These are phyloP conservation scores for Oropetium thomaeum DNA, from an alignment of 176 grass and related monocot genomes.

Conservation along the genomic window DNA sequence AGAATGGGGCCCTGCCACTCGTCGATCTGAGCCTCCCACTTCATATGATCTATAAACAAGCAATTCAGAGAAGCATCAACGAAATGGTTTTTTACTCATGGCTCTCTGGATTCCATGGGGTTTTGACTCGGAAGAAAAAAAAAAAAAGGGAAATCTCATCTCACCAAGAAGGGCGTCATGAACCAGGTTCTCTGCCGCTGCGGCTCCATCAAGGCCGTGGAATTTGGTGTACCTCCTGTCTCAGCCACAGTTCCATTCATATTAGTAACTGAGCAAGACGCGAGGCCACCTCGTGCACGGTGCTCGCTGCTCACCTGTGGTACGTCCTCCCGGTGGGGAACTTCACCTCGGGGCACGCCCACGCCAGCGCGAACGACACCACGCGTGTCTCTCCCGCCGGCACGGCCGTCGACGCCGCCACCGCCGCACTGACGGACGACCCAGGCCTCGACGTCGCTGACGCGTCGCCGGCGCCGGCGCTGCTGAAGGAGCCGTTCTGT, in stretches of 20 bases:
- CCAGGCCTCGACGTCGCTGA: conserved; percentile 45
- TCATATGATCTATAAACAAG: conserved; percentile 44
- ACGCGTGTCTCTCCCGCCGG: conserved; percentile 39
- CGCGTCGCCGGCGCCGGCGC: conserved; percentile 12
- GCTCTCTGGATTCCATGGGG: neutral
- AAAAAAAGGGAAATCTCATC: no score
- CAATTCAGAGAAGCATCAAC: neutral
- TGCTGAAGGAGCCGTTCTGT: conserved; percentile 71
- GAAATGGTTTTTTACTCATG: neutral
- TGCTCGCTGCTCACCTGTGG: conserved; percentile 87
- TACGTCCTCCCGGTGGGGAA: conserved; percentile 73
- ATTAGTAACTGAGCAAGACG: neutral
- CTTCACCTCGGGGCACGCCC: conserved; percentile 83
- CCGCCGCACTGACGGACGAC: conserved; percentile 76
- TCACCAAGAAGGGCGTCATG: conserved; percentile 79
- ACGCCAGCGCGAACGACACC: conserved; percentile 80
- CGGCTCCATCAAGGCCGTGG: conserved; percentile 54
- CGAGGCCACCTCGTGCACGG: neutral
- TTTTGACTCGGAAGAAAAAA: neutral
- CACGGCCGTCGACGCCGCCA: conserved; percentile 58
- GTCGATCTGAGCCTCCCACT: conserved; percentile 81
- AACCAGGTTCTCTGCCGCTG: conserved; percentile 53
- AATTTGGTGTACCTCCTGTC: conserved; percentile 86
- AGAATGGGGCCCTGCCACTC: conserved; percentile 84
- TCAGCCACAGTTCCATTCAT: neutral